Conservation (phyloP, 352 stramenopile species). For the Pythium utonaiense region DNA sequence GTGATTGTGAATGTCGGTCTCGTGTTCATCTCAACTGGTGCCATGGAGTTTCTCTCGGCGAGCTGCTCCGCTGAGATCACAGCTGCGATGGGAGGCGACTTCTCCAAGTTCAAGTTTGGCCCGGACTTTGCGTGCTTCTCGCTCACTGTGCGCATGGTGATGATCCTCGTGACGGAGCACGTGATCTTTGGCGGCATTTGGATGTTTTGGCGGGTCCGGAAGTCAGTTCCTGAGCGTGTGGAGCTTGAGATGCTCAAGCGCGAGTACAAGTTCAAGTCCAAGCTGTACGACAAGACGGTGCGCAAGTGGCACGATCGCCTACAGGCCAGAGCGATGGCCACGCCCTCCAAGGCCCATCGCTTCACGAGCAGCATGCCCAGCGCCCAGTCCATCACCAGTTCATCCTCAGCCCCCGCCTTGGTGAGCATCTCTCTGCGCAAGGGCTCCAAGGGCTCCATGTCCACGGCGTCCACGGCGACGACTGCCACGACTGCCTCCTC, state of each 20-base stretch:
- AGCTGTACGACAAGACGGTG: slow-evolving; percentile 48
- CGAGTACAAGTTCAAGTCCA: slow-evolving; percentile 73
- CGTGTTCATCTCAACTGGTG: slow-evolving; percentile 74
- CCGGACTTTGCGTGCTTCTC: slow-evolving; percentile 76
- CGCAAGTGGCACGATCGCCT: slow-evolving; percentile 14
- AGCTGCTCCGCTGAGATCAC: slow-evolving; percentile 51
- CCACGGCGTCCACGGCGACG: slow-evolving; percentile 1
- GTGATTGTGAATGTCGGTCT: slow-evolving; percentile 77
- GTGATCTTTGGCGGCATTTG: slow-evolving; percentile 53
- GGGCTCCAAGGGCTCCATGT: slow-evolving; percentile 3
- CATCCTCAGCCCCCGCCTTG: slow-evolving; percentile 3
- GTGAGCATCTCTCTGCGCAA: slow-evolving; percentile 11
- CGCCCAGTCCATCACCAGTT: not conserved
- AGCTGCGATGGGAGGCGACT: slow-evolving; percentile 51
- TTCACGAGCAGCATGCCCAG: not conserved
- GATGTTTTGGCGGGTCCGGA: slow-evolving; percentile 64
- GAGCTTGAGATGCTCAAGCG: slow-evolving; percentile 64
- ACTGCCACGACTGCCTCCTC: slow-evolving; percentile 10
- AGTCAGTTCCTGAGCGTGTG: slow-evolving; percentile 53
- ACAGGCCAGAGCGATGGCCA: not conserved
- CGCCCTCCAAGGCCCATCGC: not conserved
- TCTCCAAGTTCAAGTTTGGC: slow-evolving; percentile 62
- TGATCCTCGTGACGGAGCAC: slow-evolving; percentile 78
- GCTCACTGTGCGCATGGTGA: slow-evolving; percentile 69
- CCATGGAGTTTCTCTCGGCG: slow-evolving; percentile 68